Base-by-base conservation (phyloP, 2,329 filamentous ascomycete genomes). In the Sporothrix humicola region DNA sequence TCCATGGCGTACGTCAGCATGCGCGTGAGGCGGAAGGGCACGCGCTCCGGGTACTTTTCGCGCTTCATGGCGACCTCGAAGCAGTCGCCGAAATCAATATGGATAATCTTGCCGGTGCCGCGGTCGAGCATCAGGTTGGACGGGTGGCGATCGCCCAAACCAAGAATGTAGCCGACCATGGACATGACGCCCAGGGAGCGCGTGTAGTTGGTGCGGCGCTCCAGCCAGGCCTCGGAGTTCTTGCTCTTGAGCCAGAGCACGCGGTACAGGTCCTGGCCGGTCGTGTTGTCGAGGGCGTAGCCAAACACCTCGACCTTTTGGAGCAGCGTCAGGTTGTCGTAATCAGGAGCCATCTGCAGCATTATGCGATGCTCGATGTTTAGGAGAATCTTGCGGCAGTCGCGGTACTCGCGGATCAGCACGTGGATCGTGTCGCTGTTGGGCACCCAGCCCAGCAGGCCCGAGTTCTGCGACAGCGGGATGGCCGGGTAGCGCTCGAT, bases 1-100 rank as follows among this genome's bases (percentile, higher is more conserved):
- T 99, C 96, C 96, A 99, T 99, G 26, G 97, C 97, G 81, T 98
- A 99, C 0, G 97, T 99, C 83, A 99, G 89, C 96, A 99, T 99
- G 77, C 96, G 90, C 2, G 96, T 99, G 66, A 99, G 87, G 73
- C 97, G 92, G 93, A 99, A 99, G 0, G 96, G 97, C 74, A 99
- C 96, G 71, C 95, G 88, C 83, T 99, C 96, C 0, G 96, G 96
- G 80, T 98, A 99, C 82, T 99, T 99, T 83, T 99, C 97, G 77
- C 97, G 93, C 84, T 99, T 97, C 95, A 98, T 99, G 37, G 97
- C 96, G 71, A 99, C 94, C 82, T 99, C 96, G 84, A 99, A 99
- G 82, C 96, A 99, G 84, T 99, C 96, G 78, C 96, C 97, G 79
- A 99, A 99, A 85, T 99, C 96, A 78, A 99, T 98, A 81, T 99